Evolutionary conservation across 495 filamentous ascomycete species (phyloP).

Genomic region (Penicillium lividum): DNA sequence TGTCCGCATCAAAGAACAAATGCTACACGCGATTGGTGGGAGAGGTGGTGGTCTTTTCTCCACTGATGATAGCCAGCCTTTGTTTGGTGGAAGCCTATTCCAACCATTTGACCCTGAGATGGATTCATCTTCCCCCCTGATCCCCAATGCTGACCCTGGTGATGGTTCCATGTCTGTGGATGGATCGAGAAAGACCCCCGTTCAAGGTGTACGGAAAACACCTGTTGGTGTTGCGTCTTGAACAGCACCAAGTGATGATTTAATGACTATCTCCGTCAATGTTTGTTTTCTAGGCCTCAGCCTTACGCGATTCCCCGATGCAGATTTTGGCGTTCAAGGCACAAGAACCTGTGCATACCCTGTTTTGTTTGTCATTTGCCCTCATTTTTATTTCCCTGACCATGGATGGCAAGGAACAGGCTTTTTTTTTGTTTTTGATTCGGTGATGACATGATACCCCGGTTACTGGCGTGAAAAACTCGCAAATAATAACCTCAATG

Average conservation of each 20-base stretch:
- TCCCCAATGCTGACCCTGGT: conserved; percentile 23
- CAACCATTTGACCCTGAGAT: conserved; percentile 31
- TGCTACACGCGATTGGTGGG: conserved; percentile 68
- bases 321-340: conserved; percentile 22
- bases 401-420: not conserved
- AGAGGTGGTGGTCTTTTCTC: conserved; percentile 49
- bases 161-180: conserved; percentile 20
- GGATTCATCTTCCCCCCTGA: conserved; percentile 21
- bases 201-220: conserved; percentile 29
- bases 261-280: conserved; percentile 16
- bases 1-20: conserved; percentile 85
- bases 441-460: conserved; percentile 35
- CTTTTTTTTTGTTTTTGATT: conserved; percentile 7
- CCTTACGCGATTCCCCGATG: not conserved
- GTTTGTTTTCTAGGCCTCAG: not conserved
- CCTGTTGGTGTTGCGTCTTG: conserved; percentile 18
- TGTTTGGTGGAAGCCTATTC: conserved; percentile 37
- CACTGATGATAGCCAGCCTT: conserved; percentile 35
- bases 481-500: not conserved
- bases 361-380: conserved; percentile 7
- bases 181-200: conserved; percentile 23
- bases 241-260: conserved; percentile 16
- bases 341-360: conserved; percentile 9
- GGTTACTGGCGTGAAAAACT: conserved; percentile 9
- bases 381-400: not conserved